Evolutionary conservation across 1,284 basidiomycete genomes (phyloP), one percentile per base, ranked within the genome.

Genomic region (Heterobasidion occidentale): DNA sequence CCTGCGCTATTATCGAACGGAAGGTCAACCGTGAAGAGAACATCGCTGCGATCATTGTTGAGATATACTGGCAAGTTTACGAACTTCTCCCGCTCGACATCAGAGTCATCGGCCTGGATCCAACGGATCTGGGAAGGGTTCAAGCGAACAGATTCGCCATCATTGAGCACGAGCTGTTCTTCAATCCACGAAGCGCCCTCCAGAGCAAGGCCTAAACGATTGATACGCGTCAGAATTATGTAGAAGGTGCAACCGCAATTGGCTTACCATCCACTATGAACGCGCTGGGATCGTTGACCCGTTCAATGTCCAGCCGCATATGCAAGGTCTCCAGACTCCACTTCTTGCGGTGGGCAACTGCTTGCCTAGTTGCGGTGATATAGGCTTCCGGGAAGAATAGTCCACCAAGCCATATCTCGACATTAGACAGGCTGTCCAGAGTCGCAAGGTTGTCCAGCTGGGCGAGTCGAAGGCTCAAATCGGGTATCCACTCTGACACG

Each of bases 361-460:
- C 86, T 71, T 98, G 95, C 54, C 94, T 81, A 1, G 93, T 95
- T 1, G 94, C 94, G 0, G 94, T 97, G 64, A 98, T 81, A 70
- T 94, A 97, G 2, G 93, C 94, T 66, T 95, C 92, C 1, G 95
- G 95, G 79, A 92, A 94, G 81, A 98, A 97, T 54, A 98, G 70
- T 0, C 92, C 91, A 36, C 94, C 94, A 12, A 97, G 79, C 89
- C 91, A 93, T 44, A 92, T 88, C 68, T 90, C 87, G 38, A 94
- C 77, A 60, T 90, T 77, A 60, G 76, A 81, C 57, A 90, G 71
- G 63, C 80, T 82, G 60, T 87, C 82, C 56, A 86, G 75, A 7
- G 73, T 68, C 1, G 90, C 84, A 59, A 96, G 86, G n/a, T 75
- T 71, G 57, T 92, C 83, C 42, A 98, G 79, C 68, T 97, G 95